Conservation (phyloP, 2,329 filamentous ascomycete genomes). For the Alternaria angustiovoidea region DNA sequence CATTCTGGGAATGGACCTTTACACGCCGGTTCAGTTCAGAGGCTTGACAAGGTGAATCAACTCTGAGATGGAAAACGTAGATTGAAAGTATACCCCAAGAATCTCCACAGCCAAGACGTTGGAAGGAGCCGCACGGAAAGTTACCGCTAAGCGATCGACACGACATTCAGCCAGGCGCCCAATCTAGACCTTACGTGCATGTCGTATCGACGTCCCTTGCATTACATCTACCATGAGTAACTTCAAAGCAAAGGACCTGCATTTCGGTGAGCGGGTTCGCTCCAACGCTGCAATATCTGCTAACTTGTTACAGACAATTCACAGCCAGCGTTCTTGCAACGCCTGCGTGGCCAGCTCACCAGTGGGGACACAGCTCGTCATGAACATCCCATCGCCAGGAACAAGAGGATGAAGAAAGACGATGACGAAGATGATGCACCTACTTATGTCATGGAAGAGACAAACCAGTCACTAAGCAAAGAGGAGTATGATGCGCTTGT, state of each 20-base stretch:
- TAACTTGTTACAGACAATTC: conserved; percentile 57
- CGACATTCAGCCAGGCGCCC: conserved; percentile 11
- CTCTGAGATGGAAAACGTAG: neutral
- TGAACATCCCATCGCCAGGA: conserved; percentile 55
- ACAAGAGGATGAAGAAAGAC: conserved; percentile 58
- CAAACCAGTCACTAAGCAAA: conserved; percentile 67
- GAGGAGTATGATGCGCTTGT: conserved; percentile 59
- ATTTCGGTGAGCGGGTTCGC: conserved; percentile 60
- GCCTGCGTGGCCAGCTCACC: conserved; percentile 62
- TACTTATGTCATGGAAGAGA: conserved; percentile 76
- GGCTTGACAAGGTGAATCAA: neutral
- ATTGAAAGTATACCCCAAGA: neutral
- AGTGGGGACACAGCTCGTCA: conserved; percentile 57
- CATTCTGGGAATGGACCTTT: conserved; percentile 9
- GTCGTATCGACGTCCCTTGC: conserved; percentile 8
- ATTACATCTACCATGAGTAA: conserved; percentile 51
- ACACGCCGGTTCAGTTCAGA: neutral
- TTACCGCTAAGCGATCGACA: conserved; percentile 23
- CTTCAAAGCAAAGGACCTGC: conserved; percentile 73
- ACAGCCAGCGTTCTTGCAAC: conserved; percentile 57
- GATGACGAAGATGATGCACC: conserved; percentile 81
- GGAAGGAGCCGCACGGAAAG: conserved; percentile 19
- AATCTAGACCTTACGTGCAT: conserved; percentile 10
- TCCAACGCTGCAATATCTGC: conserved; percentile 43
- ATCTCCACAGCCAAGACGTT: conserved; percentile 5